phyloP scores from a whole-genome alignment of 2,329 filamentous ascomycete species.

The Atkinsonella texensis region DNA sequence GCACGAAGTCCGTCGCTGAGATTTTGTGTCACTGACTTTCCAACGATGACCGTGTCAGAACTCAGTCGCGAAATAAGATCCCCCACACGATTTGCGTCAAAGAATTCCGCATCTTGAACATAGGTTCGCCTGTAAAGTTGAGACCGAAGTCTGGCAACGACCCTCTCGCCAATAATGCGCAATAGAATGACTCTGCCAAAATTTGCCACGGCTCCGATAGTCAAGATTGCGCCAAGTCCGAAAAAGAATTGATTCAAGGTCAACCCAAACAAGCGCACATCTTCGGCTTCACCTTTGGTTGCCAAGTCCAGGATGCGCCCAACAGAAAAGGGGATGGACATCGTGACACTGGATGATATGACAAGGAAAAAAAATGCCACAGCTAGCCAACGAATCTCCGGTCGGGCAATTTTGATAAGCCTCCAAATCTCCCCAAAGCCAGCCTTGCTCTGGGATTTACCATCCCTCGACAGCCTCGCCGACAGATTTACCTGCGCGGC shows the following conservation, averaged over 20 bases:
- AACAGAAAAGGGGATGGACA: slow-evolving; percentile 94
- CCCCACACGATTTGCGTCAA: slow-evolving; percentile 93
- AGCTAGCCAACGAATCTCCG: slow-evolving; percentile 66
- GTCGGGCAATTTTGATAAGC: slow-evolving; percentile 76
- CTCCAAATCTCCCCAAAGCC: slow-evolving; percentile 71
- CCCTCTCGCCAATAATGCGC: slow-evolving; percentile 86
- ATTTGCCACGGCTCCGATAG: slow-evolving; percentile 77
- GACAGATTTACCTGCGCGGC: slow-evolving; percentile 83
- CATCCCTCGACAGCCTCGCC: slow-evolving; percentile 78
- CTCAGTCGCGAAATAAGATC: slow-evolving; percentile 92
- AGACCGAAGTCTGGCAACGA: slow-evolving; percentile 80
- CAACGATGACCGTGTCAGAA: slow-evolving; percentile 94
- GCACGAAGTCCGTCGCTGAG: slow-evolving; percentile 90
- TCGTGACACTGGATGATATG: slow-evolving; percentile 82
- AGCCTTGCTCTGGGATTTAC: slow-evolving; percentile 44
- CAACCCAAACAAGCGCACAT: slow-evolving; percentile 66
- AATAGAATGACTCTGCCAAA: slow-evolving; percentile 90
- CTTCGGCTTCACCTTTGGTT: slow-evolving; percentile 57
- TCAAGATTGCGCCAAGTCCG: slow-evolving; percentile 63
- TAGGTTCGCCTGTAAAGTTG: slow-evolving; percentile 87
- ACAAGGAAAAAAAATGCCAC: slow-evolving; percentile 77
- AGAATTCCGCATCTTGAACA: slow-evolving; percentile 97
- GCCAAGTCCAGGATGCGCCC: slow-evolving; percentile 90
- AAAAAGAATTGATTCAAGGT: slow-evolving; percentile 81
- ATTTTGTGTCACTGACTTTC: slow-evolving; percentile 97